Percentiles rank a stretch among this genome's conserved stretches.
Evolutionary conservation across 441 rosid species (phyloP).

Genomic region (Hypseocharis bilobata): DNA sequence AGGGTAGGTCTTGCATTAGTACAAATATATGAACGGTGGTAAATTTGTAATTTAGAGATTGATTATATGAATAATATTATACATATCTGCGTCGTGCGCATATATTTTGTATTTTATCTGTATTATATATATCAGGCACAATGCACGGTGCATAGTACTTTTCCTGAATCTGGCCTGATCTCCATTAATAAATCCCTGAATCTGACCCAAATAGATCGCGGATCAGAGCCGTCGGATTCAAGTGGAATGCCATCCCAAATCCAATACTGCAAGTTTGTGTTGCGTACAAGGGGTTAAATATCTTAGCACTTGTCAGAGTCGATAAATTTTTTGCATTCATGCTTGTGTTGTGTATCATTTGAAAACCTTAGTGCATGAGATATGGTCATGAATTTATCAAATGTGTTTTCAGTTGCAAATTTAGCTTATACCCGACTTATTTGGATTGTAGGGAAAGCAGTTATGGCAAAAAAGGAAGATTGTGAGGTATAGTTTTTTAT

Average conservation of each 20-base stretch:
- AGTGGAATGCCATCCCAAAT: not conserved
- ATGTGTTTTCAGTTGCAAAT: not conserved
- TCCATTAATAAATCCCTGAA: too few relatives aligned
- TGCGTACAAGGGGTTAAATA: not conserved
- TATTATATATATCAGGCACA: too few relatives aligned
- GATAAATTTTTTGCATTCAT: not conserved
- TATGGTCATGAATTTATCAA: not conserved
- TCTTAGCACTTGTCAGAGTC: not conserved
- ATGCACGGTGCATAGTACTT: too few relatives aligned
- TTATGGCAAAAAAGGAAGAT: slow-evolving; percentile 25
- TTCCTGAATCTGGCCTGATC: too few relatives aligned
- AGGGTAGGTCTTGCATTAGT: too few relatives aligned
- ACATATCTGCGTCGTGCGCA: too few relatives aligned
- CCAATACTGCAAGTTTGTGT: not conserved
- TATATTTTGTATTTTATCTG: too few relatives aligned
- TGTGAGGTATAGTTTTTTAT: slow-evolving; percentile 29
- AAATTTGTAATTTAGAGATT: too few relatives aligned
- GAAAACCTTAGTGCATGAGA: not conserved
- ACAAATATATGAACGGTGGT: too few relatives aligned
- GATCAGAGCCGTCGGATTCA: not conserved
- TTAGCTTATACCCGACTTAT: not conserved
- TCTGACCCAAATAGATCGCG: too few relatives aligned
- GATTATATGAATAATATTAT: too few relatives aligned
- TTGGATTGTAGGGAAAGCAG: slow-evolving; percentile 30
- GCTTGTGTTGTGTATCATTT: not conserved